Conservation (phyloP, 345 rosid species). For the Eucalyptus albens region DNA sequence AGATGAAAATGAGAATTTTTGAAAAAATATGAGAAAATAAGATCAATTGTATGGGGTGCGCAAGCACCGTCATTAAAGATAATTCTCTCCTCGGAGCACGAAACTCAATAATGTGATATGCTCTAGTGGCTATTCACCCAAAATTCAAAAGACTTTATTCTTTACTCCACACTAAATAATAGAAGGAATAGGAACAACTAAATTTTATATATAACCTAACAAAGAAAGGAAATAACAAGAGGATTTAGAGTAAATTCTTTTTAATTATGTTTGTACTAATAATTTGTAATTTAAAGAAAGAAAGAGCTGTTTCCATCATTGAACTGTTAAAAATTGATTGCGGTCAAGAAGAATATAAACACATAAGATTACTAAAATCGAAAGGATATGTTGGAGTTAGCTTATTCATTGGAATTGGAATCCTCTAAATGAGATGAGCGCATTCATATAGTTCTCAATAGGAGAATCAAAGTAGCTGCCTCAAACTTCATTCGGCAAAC, state of each 20-base stretch:
- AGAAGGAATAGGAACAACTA: too few relatives aligned
- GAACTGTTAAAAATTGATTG: neutral
- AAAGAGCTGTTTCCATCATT: neutral
- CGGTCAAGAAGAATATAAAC: neutral
- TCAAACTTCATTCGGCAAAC: neutral
- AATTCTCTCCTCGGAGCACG: too few relatives aligned
- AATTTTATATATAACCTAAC: neutral
- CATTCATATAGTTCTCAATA: too few relatives aligned
- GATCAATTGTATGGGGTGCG: rapidly evolving
- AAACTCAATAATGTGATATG: too few relatives aligned
- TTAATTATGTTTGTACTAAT: too few relatives aligned
- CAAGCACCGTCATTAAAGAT: rapidly evolving
- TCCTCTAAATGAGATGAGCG: neutral
- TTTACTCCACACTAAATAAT: too few relatives aligned
- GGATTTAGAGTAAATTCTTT: too few relatives aligned
- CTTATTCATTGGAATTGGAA: neutral
- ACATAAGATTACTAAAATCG: neutral
- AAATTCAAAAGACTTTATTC: too few relatives aligned
- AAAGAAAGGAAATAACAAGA: too few relatives aligned
- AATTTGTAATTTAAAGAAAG: too few relatives aligned
- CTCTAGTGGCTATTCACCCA: neutral
- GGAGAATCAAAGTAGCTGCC: neutral
- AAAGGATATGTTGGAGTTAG: neutral
- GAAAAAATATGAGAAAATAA: neutral
- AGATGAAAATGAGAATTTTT: neutral